phyloP scores from a whole-genome alignment of 2,329 filamentous ascomycete genomes.

The Epichloe uncinata region DNA sequence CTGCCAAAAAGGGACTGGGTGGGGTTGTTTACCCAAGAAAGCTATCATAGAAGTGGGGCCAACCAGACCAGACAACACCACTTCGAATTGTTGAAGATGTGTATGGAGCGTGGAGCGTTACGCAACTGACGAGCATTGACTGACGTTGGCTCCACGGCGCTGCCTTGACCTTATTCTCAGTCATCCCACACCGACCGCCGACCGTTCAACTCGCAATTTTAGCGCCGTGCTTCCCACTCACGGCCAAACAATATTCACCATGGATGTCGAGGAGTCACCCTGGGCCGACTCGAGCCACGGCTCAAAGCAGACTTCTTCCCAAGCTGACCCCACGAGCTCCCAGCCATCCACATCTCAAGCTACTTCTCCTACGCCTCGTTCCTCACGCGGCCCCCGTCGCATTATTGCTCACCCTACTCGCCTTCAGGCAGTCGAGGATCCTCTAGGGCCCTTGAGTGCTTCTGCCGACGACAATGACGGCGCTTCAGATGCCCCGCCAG shows the following conservation, averaged over 20 bases:
- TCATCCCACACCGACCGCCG: background rate
- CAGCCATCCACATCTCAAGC: conserved; percentile 12
- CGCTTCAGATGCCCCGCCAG: conserved; percentile 45
- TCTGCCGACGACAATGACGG: conserved; percentile 33
- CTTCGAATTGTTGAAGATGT: background rate
- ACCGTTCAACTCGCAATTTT: background rate
- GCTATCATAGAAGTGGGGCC: conserved; percentile 1
- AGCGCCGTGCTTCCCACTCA: background rate
- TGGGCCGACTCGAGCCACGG: conserved; percentile 35
- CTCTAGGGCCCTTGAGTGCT: conserved; percentile 64
- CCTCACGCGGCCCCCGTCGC: conserved; percentile 41
- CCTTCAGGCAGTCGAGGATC: conserved; percentile 65
- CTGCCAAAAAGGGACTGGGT: no score
- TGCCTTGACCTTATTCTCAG: background rate
- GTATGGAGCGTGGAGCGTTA: conserved; percentile 1
- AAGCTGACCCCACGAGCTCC: conserved; percentile 18
- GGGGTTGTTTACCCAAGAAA: no score
- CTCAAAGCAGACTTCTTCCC: conserved; percentile 18
- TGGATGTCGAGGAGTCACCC: conserved; percentile 40
- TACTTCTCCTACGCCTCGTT: conserved; percentile 21
- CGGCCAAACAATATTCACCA: conserved; percentile 13
- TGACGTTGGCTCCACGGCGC: conserved; percentile 3
- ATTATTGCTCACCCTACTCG: conserved; percentile 64
- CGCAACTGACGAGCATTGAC: conserved; percentile 1
- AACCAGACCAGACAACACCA: background rate